Evolutionary conservation across 164 flowering plant species (phyloP), one percentile per base, ranked within the genome.

Genomic region (Warburgia ugandensis): DNA sequence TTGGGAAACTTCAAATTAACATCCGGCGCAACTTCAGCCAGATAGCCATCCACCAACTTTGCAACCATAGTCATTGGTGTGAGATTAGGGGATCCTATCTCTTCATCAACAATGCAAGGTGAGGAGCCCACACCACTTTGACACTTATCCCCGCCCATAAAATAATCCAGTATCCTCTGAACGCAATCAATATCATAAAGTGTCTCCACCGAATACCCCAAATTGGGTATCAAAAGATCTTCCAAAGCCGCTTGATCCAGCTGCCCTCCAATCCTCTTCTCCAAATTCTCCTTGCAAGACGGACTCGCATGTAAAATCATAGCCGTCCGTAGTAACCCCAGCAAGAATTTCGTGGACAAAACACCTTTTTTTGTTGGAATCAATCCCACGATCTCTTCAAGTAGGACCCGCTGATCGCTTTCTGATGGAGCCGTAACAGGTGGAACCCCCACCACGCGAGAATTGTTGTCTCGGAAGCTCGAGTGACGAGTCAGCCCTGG

Each of bases 21-120:
- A 60, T 91, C 98, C 21, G 98, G 91, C 1, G 98, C 98, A 29
- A 91, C 92, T 74, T 91, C 96, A 2, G 98, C 92, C 42, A 91
- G 84, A 64, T 84, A 91, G 10, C 96, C 96, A 62, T 91, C 98
- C 30, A 91, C 73, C 36, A 91, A 77, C 76, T 83, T 87, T 26
- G 95, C 94, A 3, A 87, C 98, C 79, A 73, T 79, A 10, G 95
- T 87, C 26, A 91, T 71, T 11, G 98, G 96, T 19, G 88, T 79
- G 61, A 91, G 41, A 17, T 89, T 79, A 38, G 89, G 90, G 14
- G 90, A 83, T 1, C 83, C 92, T 44, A 64, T 56, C 66, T 77
- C 81, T 2, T 67, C 87, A 63, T 83, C 92, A 58, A 79, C 89
- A 38, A 68, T 61, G 11, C 79, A 76, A 69, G 75, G 72, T 3